phyloP scores from a whole-genome alignment of 2,329 filamentous ascomycete species.

The Cladobotryum mycophilum region DNA sequence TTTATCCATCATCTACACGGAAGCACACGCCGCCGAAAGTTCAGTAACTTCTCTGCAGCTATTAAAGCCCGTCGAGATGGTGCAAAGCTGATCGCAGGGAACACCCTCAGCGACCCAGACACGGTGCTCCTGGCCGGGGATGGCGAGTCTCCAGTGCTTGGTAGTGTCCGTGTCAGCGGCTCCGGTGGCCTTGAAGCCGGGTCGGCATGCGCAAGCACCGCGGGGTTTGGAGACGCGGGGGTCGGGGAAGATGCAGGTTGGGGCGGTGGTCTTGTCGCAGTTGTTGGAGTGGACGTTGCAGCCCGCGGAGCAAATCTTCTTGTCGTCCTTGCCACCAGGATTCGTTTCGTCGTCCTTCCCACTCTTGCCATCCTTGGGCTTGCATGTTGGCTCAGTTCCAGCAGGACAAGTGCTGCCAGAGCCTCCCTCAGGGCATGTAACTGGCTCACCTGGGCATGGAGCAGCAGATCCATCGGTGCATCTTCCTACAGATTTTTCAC shows the following conservation, averaged over 20 bases:
- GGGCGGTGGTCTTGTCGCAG: conserved; percentile 9
- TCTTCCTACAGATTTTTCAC: not conserved
- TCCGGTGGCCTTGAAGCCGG: conserved; percentile 7
- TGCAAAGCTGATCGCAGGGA: conserved; percentile 5
- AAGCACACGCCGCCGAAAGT: not conserved
- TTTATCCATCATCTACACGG: not conserved
- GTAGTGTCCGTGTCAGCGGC: not conserved
- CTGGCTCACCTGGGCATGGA: not conserved
- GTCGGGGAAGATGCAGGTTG: conserved; percentile 9
- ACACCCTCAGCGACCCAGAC: conserved; percentile 11
- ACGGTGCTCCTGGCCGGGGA: conserved; percentile 8
- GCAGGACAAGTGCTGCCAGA: not conserved
- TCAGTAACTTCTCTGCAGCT: conserved; percentile 1
- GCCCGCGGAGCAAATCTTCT: not conserved
- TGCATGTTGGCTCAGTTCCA: not conserved
- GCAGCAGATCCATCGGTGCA: not conserved
- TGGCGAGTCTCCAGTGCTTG: conserved; percentile 8
- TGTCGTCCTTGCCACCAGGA: not conserved
- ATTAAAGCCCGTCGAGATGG: not conserved
- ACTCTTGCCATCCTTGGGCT: not conserved
- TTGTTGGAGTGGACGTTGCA: conserved; percentile 6
- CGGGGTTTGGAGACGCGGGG: conserved; percentile 4
- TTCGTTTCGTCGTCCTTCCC: not conserved
- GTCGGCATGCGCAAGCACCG: conserved; percentile 8
- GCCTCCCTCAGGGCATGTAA: not conserved